Base-by-base conservation (phyloP, 2,329 filamentous ascomycete species). In the Xylariaceae sp. region DNA sequence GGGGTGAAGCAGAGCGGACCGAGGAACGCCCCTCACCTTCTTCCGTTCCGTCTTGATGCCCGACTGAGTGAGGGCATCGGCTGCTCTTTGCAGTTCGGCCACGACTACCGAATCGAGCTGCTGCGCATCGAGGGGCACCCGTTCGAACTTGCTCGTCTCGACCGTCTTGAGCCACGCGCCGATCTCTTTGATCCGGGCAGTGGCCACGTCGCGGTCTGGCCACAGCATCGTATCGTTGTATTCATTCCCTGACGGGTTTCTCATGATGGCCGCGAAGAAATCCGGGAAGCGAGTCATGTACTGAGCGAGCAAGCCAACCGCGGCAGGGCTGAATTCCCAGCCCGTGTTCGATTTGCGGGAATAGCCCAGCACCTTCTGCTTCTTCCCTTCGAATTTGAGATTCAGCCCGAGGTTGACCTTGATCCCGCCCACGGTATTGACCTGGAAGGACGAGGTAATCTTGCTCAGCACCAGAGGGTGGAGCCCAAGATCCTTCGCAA, bases 231-330 rank as follows among this genome's bases (percentile, higher is more conserved):
- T 88, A 36, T 94, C 89, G 31, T 76, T 73, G 52, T 88, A 85
- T 44, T 90, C 84, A 56, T 88, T 90, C 26, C 83, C 86, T 43
- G 88, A 84, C 2, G 90, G 88, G 50, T 95, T 90, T 44, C 74
- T 73, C 60, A 89, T 83, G 47, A 98, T 87, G 3, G 81, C 87
- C 7, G 84, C 88, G 57, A 98, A 90, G 63, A 98, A 97, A 42
- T 96, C 88, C 0, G 92, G 92, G 63, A 98, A 98, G 12, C 80
- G 82, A 43, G 83, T 81, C 85, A 97, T 96, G 62, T 97, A 98
- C 50, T 88, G 76, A 29, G 81, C 76, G 37, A 98, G 77, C 38
- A 98, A 67, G 31, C 83, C 74, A 41, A 96, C 73, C 1, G 92
- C 89, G 51, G 86, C 83, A 34, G 78, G 74, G 55, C 89, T 96